Base-by-base conservation (phyloP, 805 yeast species). In the Priceomyces haplophilus region DNA sequence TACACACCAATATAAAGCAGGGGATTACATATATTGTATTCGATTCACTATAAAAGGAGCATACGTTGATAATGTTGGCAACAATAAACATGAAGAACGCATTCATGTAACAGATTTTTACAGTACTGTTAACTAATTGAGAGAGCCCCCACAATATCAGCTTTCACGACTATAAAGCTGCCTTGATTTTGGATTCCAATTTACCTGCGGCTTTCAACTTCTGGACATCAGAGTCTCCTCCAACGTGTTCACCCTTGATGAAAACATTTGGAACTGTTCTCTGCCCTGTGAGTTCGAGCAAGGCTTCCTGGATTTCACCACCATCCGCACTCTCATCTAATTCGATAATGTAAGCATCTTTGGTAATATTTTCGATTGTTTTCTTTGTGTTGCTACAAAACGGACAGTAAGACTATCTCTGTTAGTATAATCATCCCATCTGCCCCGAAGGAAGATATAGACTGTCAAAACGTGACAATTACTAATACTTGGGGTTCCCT, bases 191-290 rank as follows among this genome's bases (percentile, higher is more conserved):
- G 31, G 51, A 44, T 45, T 75, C 78, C 58, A 88, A 77, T 64
- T 81, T 61, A 53, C 85, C 93, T 36, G 64, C 55, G 18, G 80
- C 73, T 52, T 78, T 73, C 62, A 90, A 76, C 41, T 76, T 73
- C 68, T 89, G 95, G 50, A 91, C 72, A 54, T 88, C 96, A 31
- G 90, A 83, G 77, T 89, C 88, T 48, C 99, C 99, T 47, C 99
- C 99, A 58, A 91, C 80, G 73, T 89, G 97, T 68, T 90, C 77
- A 47, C 96, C 97, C 37, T 75, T 82, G 62, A 91, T 88, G 71
- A 85, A 91, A 54, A 91, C 78, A 63, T 85, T 89, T 49, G 99
- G 99, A 48, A 91, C 98, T 31, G 97, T 88, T 53, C 82, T 78
- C 75, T 91, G 98, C 46, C 95, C 93, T 31, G 95, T 86, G 46